Evolutionary conservation across 495 filamentous ascomycete species (phyloP).

Genomic region (Aspergillus nanangensis): DNA sequence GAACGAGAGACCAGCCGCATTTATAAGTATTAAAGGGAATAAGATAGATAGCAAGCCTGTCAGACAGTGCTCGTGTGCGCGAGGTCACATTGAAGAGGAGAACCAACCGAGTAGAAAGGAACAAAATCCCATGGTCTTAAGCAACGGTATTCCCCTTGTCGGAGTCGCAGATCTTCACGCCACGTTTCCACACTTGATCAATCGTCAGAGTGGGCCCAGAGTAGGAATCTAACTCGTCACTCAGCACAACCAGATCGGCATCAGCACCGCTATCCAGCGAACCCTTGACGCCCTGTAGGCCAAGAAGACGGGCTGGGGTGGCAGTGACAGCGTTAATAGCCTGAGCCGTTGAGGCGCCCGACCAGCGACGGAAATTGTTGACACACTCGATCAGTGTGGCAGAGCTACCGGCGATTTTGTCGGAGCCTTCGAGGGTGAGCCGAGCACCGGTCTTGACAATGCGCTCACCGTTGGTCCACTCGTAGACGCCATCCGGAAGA

Average conservation of each 20-base stretch:
- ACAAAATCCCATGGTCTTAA: neutral
- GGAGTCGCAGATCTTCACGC: conserved; percentile 44
- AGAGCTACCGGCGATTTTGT: conserved; percentile 68
- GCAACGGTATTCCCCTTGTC: conserved; percentile 18
- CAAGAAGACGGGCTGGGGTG: conserved; percentile 70
- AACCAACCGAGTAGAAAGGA: neutral
- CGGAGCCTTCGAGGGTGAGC: conserved; percentile 63
- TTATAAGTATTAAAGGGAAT: too few relatives aligned
- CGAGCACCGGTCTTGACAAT: conserved; percentile 64
- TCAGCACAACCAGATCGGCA: conserved; percentile 73
- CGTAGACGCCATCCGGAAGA: conserved; percentile 69
- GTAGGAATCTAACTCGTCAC: conserved; percentile 44
- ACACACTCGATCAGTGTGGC: conserved; percentile 75
- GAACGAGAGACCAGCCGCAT: neutral
- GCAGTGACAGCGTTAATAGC: conserved; percentile 67
- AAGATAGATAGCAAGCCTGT: too few relatives aligned
- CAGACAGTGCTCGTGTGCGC: neutral
- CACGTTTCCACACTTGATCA: conserved; percentile 77
- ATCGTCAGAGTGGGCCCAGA: conserved; percentile 48
- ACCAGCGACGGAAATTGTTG: conserved; percentile 73
- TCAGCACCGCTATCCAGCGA: conserved; percentile 64
- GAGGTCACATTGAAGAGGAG: neutral
- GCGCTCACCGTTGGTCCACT: conserved; percentile 72
- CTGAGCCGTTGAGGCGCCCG: conserved; percentile 55
- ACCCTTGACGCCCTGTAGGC: conserved; percentile 62